Conservation (phyloP, 2,329 filamentous ascomycete species). For the Scedosporium dehoogii region DNA sequence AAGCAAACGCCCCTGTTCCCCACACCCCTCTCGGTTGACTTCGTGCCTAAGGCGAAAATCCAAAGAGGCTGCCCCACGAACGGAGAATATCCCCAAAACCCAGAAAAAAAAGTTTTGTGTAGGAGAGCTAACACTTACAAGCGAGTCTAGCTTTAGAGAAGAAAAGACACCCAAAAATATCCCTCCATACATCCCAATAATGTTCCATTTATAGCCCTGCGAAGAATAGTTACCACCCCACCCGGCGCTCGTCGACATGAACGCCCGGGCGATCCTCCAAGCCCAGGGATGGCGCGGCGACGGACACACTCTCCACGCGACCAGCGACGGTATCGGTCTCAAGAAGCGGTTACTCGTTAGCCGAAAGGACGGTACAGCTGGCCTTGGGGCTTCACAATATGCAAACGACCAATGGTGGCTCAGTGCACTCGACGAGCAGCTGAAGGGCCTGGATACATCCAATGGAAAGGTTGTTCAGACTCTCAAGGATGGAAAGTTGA, state of each 20-base stretch:
- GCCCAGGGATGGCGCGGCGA: conserved; percentile 84
- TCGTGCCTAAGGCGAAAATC: no score
- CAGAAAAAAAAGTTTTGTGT: no score
- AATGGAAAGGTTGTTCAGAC: conserved; percentile 48
- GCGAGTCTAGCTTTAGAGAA: no score
- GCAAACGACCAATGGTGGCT: conserved; percentile 91
- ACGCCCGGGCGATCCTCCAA: conserved; percentile 73
- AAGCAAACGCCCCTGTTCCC: no score
- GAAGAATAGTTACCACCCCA: background rate
- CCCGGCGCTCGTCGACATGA: conserved; percentile 47
- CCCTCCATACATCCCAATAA: background rate
- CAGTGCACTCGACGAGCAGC: conserved; percentile 82
- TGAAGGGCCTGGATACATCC: conserved; percentile 64
- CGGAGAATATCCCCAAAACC: no score
- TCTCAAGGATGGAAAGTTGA: conserved; percentile 41
- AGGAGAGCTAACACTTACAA: no score
- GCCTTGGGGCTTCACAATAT: conserved; percentile 67
- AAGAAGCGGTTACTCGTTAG: conserved; percentile 74
- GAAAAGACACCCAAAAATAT: no score
- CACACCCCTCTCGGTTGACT: no score
- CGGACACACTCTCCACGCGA: conserved; percentile 77
- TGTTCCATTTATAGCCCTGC: background rate
- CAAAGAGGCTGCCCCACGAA: no score
- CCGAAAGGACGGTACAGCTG: conserved; percentile 70
- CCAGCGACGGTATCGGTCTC: conserved; percentile 63